Evolutionary conservation across 2,329 filamentous ascomycete species (phyloP), one percentile per base, ranked within the genome.

Genomic region (Hymenoscyphus fraxineus): DNA sequence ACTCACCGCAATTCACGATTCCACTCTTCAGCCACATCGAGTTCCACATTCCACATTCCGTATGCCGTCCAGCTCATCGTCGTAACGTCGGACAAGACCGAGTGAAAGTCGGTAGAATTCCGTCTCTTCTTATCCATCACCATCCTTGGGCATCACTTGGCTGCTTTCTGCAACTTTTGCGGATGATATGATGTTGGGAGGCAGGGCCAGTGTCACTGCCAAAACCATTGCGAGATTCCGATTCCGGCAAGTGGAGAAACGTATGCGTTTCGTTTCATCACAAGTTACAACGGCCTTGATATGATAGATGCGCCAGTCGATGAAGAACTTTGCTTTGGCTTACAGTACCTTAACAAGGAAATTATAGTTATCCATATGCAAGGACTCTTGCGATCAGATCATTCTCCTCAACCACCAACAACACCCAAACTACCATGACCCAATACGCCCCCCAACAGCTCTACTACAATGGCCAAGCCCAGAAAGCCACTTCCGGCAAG

Each of bases 401-500:
- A 27, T 12, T 10, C 44, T 51, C 44, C 44, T 51, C 44, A 51
- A 38, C 59, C 12, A 39, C 44, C 54, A 59, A 47, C 38, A 58
- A 57, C n/a, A 44, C 60, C 67, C 68, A 65, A 59, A 38, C 62
- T 70, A 63, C 64, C 68, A 70, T 71, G 75, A 12, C 44, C 44
- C 55, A 32, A 55, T 82, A 84, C 70, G 72, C 81, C 58, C 75
- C 80, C 55, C 83, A 86, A 68, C 84, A 90, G 74, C 87, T 92
- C 68, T 95, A 90, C 78, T 92, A 92, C 80, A 84, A 87, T 69
- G 92, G 92, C 76, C 83, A 84, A 74, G 78, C 82, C 56, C 90
- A 92, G 73, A 78, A 82, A 32, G 83, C 86, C 59, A 82, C 80
- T 44, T 85, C 86, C 10, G 79, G 82, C 54, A 81, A 82, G 65